phyloP scores from a whole-genome alignment of 768 basidiomycete species.

The Auriscalpium orientale region DNA sequence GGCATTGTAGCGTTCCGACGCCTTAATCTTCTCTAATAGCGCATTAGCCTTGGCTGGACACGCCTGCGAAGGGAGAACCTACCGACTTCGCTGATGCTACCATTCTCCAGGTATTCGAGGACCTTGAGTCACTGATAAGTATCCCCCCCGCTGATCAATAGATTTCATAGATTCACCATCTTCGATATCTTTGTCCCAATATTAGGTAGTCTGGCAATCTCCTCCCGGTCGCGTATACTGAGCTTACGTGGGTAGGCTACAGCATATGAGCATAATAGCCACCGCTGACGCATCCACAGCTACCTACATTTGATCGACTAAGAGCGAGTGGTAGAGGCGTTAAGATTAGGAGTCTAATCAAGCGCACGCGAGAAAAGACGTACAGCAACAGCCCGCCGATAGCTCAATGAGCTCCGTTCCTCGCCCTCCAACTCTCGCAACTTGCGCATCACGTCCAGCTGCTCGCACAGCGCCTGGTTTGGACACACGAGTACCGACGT shows the following conservation, averaged over 20 bases:
- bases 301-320: conserved; percentile 42
- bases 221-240: conserved; percentile 14
- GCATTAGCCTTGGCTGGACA: neutral
- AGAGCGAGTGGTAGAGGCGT: neutral
- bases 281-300: neutral
- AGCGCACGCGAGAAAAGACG: conserved; percentile 17
- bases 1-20: conserved; percentile 45
- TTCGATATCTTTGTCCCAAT: conserved; percentile 31
- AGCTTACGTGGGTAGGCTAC: conserved; percentile 28
- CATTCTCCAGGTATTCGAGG: conserved; percentile 49
- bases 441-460: conserved; percentile 50
- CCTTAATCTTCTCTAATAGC: conserved; percentile 37
- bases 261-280: too few species aligned
- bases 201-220: conserved; percentile 26
- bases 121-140: conserved; percentile 33
- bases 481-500: conserved; percentile 59
- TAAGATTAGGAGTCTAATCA: neutral
- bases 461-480: conserved; percentile 56
- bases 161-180: conserved; percentile 20
- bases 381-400: conserved; percentile 66
- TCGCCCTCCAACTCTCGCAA: conserved; percentile 62
- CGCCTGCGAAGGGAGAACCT: neutral
- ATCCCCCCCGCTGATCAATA: too few species aligned
- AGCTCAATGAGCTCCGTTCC: conserved; percentile 59
- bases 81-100: conserved; percentile 56